A percentile compares a stretch with the other conserved stretches of the same genome.
Evolutionary conservation across 805 yeast species (phyloP).

Genomic region (Cyberlindnera mrakii): DNA sequence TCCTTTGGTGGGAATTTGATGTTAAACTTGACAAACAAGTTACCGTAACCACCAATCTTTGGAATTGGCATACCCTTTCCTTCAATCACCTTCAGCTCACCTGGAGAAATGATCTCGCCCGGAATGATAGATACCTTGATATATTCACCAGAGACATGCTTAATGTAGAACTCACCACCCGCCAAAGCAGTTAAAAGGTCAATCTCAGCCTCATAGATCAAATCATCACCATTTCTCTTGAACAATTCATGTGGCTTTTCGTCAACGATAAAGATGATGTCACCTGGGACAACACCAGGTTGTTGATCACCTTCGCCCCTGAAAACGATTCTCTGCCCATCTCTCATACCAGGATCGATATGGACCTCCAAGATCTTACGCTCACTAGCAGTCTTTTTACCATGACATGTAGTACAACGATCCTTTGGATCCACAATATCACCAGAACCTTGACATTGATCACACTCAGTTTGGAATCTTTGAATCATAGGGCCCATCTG

Average conservation of each 20-base stretch:
- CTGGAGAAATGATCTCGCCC: slow-evolving; percentile 92
- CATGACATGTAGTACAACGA: slow-evolving; percentile 81
- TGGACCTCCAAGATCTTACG: slow-evolving; percentile 92
- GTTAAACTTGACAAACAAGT: slow-evolving; percentile 78
- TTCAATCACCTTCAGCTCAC: slow-evolving; percentile 70
- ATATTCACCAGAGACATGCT: slow-evolving; percentile 91
- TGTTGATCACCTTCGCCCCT: slow-evolving; percentile 97
- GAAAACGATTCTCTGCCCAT: slow-evolving; percentile 87
- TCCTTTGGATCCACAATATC: slow-evolving; percentile 81
- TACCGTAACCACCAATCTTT: slow-evolving; percentile 84
- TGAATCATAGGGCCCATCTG: slow-evolving; percentile 99
- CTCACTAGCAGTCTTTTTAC: slow-evolving; percentile 82
- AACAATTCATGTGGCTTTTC: slow-evolving; percentile 83
- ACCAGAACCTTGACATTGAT: slow-evolving; percentile 88
- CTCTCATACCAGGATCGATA: slow-evolving; percentile 94
- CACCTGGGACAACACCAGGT: slow-evolving; percentile 94
- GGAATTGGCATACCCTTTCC: slow-evolving; percentile 97
- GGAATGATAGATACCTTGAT: slow-evolving; percentile 77
- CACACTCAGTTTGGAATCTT: slow-evolving; percentile 94
- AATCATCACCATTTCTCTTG: slow-evolving; percentile 85
- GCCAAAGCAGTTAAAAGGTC: slow-evolving; percentile 93
- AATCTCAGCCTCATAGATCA: slow-evolving; percentile 77
- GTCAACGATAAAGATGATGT: slow-evolving; percentile 85
- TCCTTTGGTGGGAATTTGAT: slow-evolving; percentile 80
- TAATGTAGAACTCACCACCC: slow-evolving; percentile 85